phyloP scores from a whole-genome alignment of 2,329 filamentous ascomycete species.

The Cytospora schulzeri region DNA sequence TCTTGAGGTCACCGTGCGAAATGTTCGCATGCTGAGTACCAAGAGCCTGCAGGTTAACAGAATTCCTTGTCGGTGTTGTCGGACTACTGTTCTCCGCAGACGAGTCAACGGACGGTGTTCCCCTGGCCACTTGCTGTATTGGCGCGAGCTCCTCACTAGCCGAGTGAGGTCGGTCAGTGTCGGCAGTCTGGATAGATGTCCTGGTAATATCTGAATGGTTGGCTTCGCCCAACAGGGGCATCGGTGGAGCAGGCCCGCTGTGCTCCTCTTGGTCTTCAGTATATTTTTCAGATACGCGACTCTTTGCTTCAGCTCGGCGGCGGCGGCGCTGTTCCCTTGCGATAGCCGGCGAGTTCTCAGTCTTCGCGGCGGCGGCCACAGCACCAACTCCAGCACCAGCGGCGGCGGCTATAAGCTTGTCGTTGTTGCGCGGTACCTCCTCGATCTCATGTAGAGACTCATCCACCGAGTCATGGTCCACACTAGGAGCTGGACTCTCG shows the following conservation, averaged over 20 bases:
- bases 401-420: constrained; percentile 48
- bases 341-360: constrained; percentile 47
- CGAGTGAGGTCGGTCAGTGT: constrained; percentile 69
- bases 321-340: constrained; percentile 57
- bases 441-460: constrained; percentile 44
- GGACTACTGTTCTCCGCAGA: constrained; percentile 48
- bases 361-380: constrained; percentile 40
- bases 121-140: constrained; percentile 64
- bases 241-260: constrained; percentile 67
- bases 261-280: constrained; percentile 57
- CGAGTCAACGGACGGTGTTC: constrained; percentile 61
- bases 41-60: constrained; percentile 58
- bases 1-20: constrained; percentile 60
- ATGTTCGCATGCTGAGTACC: constrained; percentile 69
- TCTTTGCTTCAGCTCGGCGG: constrained; percentile 54
- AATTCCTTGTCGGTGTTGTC: constrained; percentile 57
- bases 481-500: constrained; percentile 50
- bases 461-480: constrained; percentile 51
- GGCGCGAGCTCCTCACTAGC: constrained; percentile 65
- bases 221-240: constrained; percentile 87
- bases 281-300: constrained; percentile 48
- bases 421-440: constrained; percentile 49
- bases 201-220: constrained; percentile 85
- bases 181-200: constrained; percentile 81
- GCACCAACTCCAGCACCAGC: constrained; percentile 47